A percentile compares a stretch with the other conserved stretches of the same genome.
Evolutionary conservation across 352 stramenopile species (phyloP).

Genomic region (Globisporangium viniferum): DNA sequence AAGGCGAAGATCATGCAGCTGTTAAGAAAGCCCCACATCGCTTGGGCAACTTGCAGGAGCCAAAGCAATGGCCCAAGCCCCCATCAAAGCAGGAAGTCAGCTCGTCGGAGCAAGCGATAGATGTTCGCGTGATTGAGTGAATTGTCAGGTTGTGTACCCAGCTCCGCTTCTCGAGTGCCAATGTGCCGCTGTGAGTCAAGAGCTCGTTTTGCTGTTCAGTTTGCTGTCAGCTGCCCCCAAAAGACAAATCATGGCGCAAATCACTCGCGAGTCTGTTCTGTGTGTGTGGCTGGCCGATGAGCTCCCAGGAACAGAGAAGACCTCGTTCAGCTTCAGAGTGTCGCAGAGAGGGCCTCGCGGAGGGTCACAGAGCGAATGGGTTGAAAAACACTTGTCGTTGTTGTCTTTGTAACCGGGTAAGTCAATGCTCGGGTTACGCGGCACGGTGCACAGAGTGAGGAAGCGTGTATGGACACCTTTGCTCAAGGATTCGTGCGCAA

Average conservation of each 20-base stretch:
- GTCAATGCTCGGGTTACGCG: too few species aligned
- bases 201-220: too few species aligned
- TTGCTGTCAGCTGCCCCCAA: too few species aligned
- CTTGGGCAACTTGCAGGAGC: conserved; percentile 6
- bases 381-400: not conserved
- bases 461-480: too few species aligned
- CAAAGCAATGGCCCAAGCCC: not conserved
- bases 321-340: not conserved
- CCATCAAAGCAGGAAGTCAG: not conserved
- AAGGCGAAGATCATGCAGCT: too few species aligned
- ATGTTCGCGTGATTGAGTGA: not conserved
- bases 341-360: not conserved
- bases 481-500: too few species aligned
- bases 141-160: not conserved
- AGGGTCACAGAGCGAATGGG: not conserved
- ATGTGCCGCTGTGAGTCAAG: not conserved
- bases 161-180: too few species aligned
- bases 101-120: not conserved
- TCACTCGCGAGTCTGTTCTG: not conserved
- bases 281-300: not conserved
- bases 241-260: not conserved
- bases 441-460: too few species aligned
- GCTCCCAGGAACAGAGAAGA: not conserved
- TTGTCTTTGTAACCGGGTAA: not conserved
- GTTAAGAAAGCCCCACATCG: not conserved